Base-by-base conservation (phyloP, 768 basidiomycete genomes). In the Myochromella boudieri region DNA sequence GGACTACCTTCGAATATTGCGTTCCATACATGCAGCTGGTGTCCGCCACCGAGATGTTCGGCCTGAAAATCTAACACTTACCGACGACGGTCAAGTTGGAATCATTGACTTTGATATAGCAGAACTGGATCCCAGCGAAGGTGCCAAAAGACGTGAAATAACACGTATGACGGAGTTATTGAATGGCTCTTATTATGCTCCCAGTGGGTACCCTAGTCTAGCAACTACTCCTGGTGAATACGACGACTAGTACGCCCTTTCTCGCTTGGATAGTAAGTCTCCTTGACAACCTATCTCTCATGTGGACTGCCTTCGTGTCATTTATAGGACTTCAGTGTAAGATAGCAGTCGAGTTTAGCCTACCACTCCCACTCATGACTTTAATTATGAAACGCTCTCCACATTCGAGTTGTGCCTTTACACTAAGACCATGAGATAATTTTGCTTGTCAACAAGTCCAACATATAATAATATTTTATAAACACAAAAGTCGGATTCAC, bases 31-130 rank as follows among this genome's bases (percentile, higher is more conserved):
- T 34, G 8, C 3, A 4, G 48, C 48, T 6, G 42, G 26, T 6
- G 48, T 49, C 24, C 48, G 41, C 25, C 44, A 46, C 10, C 18
- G 27, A 3, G 44, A 46, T 20, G 38, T 46, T 14, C 26, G 44
- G 9, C 36, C 44, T 1, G 44, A 46, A 7, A 46, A 46, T 31
- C 20, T 46, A 7, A 29, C 26, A 3, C 2, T 46, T 4, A 8
- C 6, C 1, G 44, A 26, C 14, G 27, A 46, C 14, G 27, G 38
- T 21, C 26, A 28, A 5, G 44, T 29, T 10, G 26, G 34, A 6
- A 20, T 49, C 27, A 49, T 49, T 8, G 48, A 49, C 4, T 49
- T 49, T n/a, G 48, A 49, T 28, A 26, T 14, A n/a, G 48, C 48
- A n/a, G 24, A 43, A 6, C 26, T 49, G 6, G 20, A 22, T 8